Evolutionary conservation across 108 stramenopile genomes (phyloP).

Genomic region (Fistulifera pelliculosa): DNA sequence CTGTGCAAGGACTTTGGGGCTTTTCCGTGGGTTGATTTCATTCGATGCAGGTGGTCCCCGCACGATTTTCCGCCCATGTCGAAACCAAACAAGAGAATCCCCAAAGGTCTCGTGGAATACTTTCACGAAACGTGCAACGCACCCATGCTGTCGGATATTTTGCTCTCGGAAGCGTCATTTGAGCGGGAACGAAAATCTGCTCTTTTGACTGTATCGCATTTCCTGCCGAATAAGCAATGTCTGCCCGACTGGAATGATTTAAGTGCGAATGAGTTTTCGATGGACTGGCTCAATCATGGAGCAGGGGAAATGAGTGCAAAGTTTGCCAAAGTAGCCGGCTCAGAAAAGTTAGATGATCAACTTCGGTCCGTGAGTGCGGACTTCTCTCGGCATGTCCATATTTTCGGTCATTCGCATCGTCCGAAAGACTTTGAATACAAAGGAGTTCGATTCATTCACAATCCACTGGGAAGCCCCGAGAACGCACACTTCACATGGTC

Average conservation of each 20-base stretch:
- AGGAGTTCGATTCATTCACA: slow-evolving; percentile 50
- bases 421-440: slow-evolving; percentile 54
- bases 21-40: slow-evolving; percentile 59
- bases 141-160: no score
- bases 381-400: slow-evolving; percentile 22
- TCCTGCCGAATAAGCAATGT: slow-evolving; percentile 42
- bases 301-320: slow-evolving; percentile 42
- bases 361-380: slow-evolving; percentile 22
- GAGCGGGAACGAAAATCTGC: not conserved
- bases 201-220: slow-evolving; percentile 50
- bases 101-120: not conserved
- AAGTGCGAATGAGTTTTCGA: slow-evolving; percentile 9
- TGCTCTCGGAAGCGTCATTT: no score
- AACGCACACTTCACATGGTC: slow-evolving; percentile 44
- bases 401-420: slow-evolving; percentile 61
- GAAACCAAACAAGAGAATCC: not conserved
- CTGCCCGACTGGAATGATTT: slow-evolving; percentile 58
- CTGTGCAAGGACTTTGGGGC: slow-evolving; percentile 30
- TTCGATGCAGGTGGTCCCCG: slow-evolving; percentile 32
- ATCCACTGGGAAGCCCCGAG: slow-evolving; percentile 50
- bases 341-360: slow-evolving; percentile 32
- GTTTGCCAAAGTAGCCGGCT: slow-evolving; percentile 61
- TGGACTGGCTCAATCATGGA: slow-evolving; percentile 49
- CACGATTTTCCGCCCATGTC: slow-evolving; percentile 1
- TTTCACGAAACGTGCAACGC: no score